Base-by-base conservation (phyloP, 768 basidiomycete species). In the Serendipita sp. region DNA sequence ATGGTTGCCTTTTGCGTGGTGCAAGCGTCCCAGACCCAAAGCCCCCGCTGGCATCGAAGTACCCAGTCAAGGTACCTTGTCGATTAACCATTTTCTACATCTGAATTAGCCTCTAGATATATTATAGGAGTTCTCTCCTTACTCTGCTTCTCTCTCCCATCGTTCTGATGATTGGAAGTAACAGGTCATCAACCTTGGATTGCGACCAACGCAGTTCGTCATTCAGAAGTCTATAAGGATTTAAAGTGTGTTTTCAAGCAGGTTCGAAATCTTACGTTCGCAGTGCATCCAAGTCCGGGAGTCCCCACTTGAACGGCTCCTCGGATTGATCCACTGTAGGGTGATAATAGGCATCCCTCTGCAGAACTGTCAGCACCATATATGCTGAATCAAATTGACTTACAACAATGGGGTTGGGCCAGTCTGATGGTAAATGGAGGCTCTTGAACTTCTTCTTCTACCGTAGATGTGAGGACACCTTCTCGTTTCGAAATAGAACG, bases 221-320 rank as follows among this genome's bases (percentile, higher is more conserved):
- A 18, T 78, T 78, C 64, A 93, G 75, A 70, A 88, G 89, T 54
- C 88, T 89, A 69, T 1, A 24, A 28, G 48, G 62, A 8, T 63
- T 72, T 63, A 72, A 70, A 24, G 24, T 24, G 24, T 24, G 24
- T 24, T 24, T 24, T 24, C 24, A 24, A 24, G 13, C n/a, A 24
- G 15, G 37, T 30, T 41, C 11, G 5, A 75, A 24, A 24, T 24
- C 83, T 64, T 72, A 94, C 91, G 80, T 75, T 67, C 93, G 84
- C 64, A 99, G 81, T 2, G 86, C 93, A 71, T 96, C 92, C 1
- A 99, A 82, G 72, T 98, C 96, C n/a, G 94, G 92, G 67, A 93
- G 76, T 3, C 91, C 93, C 95, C 95, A 99, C 70, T 92, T 90
- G 73, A 99, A 98, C 0, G 89, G 86, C 67, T 97, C 94, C 64